These are phyloP conservation scores for Iris macrosiphon DNA, from an alignment of 106 monocot species.

Conservation along the genomic window DNA sequence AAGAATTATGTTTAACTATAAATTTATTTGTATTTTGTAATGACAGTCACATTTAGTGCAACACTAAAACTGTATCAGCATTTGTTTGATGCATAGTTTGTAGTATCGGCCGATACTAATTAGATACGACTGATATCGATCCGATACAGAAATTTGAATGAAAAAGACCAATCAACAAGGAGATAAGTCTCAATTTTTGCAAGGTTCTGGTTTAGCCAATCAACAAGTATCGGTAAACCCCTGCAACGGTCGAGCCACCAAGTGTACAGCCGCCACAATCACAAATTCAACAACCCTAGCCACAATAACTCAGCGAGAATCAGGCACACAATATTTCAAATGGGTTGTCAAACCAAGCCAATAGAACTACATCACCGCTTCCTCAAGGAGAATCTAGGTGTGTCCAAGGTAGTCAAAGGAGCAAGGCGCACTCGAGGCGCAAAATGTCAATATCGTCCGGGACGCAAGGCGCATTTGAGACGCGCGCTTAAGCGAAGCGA, in stretches of 20 bases:
- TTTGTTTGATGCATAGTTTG: no score
- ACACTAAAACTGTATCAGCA: neutral
- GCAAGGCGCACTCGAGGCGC: no score
- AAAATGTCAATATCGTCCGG: no score
- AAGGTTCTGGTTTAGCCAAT: slow-evolving; percentile 25
- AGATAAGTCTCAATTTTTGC: slow-evolving; percentile 52
- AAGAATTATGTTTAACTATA: no score
- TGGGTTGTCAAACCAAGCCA: slow-evolving; percentile 51
- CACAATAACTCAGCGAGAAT: slow-evolving; percentile 31
- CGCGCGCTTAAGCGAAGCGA: no score
- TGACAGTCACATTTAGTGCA: neutral
- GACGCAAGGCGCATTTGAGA: no score
- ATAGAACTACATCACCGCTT: slow-evolving; percentile 75
- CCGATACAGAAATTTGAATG: no score
- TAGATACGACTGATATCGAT: no score
- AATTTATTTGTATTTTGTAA: slow-evolving; percentile 1
- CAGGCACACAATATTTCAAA: slow-evolving; percentile 43
- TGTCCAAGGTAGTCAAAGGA: no score
- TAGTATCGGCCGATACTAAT: no score
- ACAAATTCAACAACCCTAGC: slow-evolving; percentile 29
- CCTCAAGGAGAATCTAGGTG: slow-evolving; percentile 99
- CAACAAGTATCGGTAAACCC: slow-evolving; percentile 28
- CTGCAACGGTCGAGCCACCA: slow-evolving; percentile 17
- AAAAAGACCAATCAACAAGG: slow-evolving; percentile 56
- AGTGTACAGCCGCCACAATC: slow-evolving; percentile 40